Evolutionary conservation across 192 early-diverging fungal genomes (phyloP).

Genomic region (Umbelopsis ramanniana): DNA sequence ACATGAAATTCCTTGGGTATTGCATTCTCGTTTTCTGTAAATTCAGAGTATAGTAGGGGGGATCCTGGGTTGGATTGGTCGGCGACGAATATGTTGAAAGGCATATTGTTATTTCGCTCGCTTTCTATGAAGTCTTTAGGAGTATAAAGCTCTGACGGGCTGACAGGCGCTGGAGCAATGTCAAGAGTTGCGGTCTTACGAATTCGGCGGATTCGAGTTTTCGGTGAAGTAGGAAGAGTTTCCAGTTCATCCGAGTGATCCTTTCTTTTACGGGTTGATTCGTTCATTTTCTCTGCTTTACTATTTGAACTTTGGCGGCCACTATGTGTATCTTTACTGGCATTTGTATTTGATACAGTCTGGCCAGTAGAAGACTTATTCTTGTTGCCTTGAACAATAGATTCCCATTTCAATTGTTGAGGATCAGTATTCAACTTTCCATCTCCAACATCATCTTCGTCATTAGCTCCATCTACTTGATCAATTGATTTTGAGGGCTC

Average conservation of each 20-base stretch:
- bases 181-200: neutral
- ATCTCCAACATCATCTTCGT: neutral
- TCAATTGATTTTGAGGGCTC: neutral
- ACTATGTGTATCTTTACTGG: no score
- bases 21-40: no score
- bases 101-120: neutral
- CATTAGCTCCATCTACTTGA: constrained; percentile 32
- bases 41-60: no score
- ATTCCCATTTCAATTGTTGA: neutral
- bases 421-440: neutral
- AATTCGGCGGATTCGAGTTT: neutral
- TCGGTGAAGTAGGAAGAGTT: neutral
- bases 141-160: neutral
- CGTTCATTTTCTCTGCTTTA: no score
- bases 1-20: no score
- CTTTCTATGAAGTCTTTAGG: neutral
- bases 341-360: neutral
- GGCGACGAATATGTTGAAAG: neutral
- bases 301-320: no score
- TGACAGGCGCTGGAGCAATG: neutral
- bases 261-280: neutral
- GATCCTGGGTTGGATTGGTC: neutral
- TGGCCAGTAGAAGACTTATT: neutral
- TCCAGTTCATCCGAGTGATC: neutral
- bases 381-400: neutral